These are phyloP conservation scores for Coriolopsis trogii DNA, from an alignment of 1,284 basidiomycete species.

Conservation along the genomic window DNA sequence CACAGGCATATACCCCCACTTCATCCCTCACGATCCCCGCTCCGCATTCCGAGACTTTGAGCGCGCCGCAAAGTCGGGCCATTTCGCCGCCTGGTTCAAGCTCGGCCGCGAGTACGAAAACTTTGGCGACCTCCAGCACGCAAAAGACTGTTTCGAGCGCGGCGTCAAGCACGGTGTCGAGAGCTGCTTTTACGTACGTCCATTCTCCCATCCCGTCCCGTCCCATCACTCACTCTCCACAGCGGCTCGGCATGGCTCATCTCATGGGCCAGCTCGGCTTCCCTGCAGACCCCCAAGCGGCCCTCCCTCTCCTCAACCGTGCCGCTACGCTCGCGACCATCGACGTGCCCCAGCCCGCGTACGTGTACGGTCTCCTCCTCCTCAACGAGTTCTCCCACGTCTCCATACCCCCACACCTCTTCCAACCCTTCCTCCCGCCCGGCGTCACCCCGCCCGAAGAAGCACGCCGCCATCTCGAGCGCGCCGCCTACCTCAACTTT, in stretches of 20 bases:
- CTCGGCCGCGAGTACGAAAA: constrained; percentile 92
- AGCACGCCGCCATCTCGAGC: constrained; percentile 67
- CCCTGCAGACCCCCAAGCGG: constrained; percentile 53
- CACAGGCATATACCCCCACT: constrained; percentile 66
- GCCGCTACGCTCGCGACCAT: constrained; percentile 81
- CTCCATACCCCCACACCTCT: constrained; percentile 53
- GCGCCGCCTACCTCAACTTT: constrained; percentile 86
- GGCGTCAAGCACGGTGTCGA: constrained; percentile 27
- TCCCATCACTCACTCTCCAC: constrained; percentile 14
- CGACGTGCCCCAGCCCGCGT: constrained; percentile 84
- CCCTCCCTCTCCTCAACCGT: constrained; percentile 73
- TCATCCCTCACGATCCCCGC: constrained; percentile 69
- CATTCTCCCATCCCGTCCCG: background rate
- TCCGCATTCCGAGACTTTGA: constrained; percentile 91
- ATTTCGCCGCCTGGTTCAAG: constrained; percentile 82
- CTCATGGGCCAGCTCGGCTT: constrained; percentile 86
- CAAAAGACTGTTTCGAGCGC: constrained; percentile 30
- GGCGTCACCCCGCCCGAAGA: constrained; percentile 43
- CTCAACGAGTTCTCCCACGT: constrained; percentile 76
- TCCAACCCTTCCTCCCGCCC: constrained; percentile 54
- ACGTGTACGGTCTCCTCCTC: constrained; percentile 83
- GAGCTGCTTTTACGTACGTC: constrained; percentile 29
- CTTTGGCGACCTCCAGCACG: constrained; percentile 63
- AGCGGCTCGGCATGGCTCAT: constrained; percentile 92
- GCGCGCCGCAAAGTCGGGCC: constrained; percentile 73